Percentiles rank a stretch among this genome's conserved stretches.
Evolutionary conservation across 768 basidiomycete species (phyloP).

Genomic region (Leccinum incarnatum): DNA sequence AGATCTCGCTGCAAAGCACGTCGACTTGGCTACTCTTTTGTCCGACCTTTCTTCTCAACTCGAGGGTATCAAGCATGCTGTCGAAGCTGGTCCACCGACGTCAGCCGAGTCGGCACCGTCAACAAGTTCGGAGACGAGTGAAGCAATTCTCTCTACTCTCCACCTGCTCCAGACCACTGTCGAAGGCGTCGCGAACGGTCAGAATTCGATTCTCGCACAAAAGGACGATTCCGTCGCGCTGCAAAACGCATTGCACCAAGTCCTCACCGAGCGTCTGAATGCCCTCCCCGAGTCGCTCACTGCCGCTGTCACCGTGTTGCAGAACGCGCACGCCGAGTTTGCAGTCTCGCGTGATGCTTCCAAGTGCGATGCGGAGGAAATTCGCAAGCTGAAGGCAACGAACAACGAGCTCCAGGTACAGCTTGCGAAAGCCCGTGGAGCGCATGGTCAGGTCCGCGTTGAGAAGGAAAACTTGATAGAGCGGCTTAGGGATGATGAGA

Average conservation of each 20-base stretch:
- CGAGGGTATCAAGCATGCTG: slow-evolving; percentile 40
- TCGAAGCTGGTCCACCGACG: slow-evolving; percentile 34
- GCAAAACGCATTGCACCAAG: slow-evolving; percentile 53
- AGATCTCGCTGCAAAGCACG: slow-evolving; percentile 40
- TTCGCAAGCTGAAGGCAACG: slow-evolving; percentile 47
- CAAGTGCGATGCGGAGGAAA: slow-evolving; percentile 67
- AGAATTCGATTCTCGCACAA: slow-evolving; percentile 47
- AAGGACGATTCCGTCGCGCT: slow-evolving; percentile 47
- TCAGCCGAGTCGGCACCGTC: slow-evolving; percentile 20
- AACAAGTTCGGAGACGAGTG: slow-evolving; percentile 14
- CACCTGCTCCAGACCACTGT: slow-evolving; percentile 46
- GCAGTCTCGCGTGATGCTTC: slow-evolving; percentile 52
- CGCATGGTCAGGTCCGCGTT: slow-evolving; percentile 74
- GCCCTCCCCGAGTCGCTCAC: slow-evolving; percentile 59
- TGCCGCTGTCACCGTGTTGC: slow-evolving; percentile 51
- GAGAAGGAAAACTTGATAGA: slow-evolving; percentile 76
- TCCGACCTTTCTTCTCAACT: slow-evolving; percentile 49
- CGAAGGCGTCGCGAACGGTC: slow-evolving; percentile 49
- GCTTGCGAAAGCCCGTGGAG: slow-evolving; percentile 71
- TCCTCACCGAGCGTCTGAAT: slow-evolving; percentile 51
- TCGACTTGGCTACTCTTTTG: slow-evolving; percentile 40
- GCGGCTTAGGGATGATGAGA: slow-evolving; percentile 57
- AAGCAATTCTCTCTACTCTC: slow-evolving; percentile 35
- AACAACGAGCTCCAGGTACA: slow-evolving; percentile 73
- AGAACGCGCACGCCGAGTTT: slow-evolving; percentile 62